Evolutionary conservation across 176 grass and related monocot genomes (phyloP).

Genomic region (Avena eriantha): DNA sequence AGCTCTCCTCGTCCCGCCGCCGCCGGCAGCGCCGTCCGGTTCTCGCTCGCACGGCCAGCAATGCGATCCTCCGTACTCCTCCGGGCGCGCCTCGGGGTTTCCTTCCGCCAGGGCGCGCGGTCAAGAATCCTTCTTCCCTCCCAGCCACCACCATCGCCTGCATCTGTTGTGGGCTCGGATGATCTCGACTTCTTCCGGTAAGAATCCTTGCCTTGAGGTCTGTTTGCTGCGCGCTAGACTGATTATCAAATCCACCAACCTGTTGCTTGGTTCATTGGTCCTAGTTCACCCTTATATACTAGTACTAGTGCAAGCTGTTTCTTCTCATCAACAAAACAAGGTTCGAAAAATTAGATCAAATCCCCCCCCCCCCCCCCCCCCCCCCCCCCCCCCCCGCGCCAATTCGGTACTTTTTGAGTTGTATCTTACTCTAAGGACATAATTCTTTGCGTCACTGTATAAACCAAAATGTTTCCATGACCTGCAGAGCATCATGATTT

Average conservation of each 20-base stretch:
- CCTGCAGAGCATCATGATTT: constrained; percentile 55
- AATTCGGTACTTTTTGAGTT: constrained; percentile 12
- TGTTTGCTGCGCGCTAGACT: neutral
- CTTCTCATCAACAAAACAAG: neutral
- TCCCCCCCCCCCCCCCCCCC: no score
- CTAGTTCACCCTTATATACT: neutral
- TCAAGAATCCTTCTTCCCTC: neutral
- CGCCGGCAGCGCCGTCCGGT: neutral
- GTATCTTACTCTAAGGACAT: neutral
- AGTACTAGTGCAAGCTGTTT: neutral
- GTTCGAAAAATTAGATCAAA: neutral
- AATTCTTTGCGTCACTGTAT: constrained; percentile 22
- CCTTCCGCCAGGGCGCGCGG: neutral
- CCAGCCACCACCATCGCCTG: neutral
- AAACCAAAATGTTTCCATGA: constrained; percentile 19
- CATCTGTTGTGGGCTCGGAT: neutral
- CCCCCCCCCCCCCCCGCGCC: no score
- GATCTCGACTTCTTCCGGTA: neutral
- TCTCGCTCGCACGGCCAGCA: neutral
- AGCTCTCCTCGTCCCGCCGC: neutral
- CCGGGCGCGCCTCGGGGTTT: neutral
- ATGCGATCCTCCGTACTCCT: neutral
- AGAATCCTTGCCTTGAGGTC: neutral
- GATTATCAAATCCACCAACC: neutral
- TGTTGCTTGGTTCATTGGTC: neutral